Base-by-base conservation (phyloP, 768 basidiomycete genomes). In the Neoboletus subvelutipes region DNA sequence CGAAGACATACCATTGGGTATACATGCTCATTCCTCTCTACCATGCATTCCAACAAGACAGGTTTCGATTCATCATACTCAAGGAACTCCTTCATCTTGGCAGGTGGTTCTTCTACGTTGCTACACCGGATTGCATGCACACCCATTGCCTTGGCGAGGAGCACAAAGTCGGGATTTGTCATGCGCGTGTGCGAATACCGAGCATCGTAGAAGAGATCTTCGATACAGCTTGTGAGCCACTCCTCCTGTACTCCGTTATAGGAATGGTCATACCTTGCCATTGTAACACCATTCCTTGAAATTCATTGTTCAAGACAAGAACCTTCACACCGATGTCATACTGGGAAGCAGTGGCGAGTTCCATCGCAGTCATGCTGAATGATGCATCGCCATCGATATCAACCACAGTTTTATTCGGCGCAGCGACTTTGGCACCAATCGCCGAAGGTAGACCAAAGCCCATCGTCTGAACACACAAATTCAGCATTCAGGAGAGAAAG, bases 361-460 rank as follows among this genome's bases (percentile, higher is more conserved):
- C 97, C 97, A 98, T 99, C 0, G 94, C 96, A 2, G 97, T 98
- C 97, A 98, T 99, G 68, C 91, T 94, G 77, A 98, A 95, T 22
- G 93, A 96, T 0, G 97, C 97, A 70, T 99, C 97, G 12, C 97
- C 97, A 64, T 99, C 97, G 60, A 98, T 87, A 71, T 99, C 95
- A 47, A 99, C 78, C 55, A 99, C 96, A 53, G 83, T 89, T 76
- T 98, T 98, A 28, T 93, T 74, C 0, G 96, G 96, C 1, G 88
- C 88, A 26, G 93, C 97, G 36, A 99, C 94, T 74, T 99, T 99
- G 61, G 96, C 96, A 46, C 97, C 97, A 55, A 98, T 92, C 47
- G 94, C 91, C 0, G 93, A 79, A 1, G 96, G 97, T 0, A 99
- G 81, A 67, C 97, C 96, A 73, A 92, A 99, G 66, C 96, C 97